Evolutionary conservation across 2,329 filamentous ascomycete species (phyloP), one percentile per base, ranked within the genome.

Genomic region (Lasiodiplodia sp.): DNA sequence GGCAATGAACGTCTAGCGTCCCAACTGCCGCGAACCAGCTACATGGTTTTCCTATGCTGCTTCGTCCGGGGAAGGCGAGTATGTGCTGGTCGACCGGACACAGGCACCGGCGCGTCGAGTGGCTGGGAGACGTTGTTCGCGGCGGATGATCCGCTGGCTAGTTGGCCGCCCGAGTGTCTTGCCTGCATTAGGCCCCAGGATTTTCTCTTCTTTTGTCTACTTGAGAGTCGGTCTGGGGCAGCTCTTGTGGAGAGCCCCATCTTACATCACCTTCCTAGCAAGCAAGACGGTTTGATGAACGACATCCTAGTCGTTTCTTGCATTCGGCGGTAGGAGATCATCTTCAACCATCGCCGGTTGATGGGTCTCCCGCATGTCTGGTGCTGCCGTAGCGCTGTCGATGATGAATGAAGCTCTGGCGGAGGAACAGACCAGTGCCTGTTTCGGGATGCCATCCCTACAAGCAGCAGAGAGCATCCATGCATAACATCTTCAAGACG

Each of bases 321-420:
- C 47, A 64, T 64, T 31, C 28, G 34, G 58, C 44, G 60, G 47
- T 34, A 37, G 21, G 31, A 52, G 60, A 64, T 64, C 60, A 64
- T 31, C 60, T 31, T 34, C 47, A 10, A 31, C 21, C 28, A n/a
- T n/a, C n/a, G 44, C 47, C 16, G 60, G 44, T 38, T 23, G 28
- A 64, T 34, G 58, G 58, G 58, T 63, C 38, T 51, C 18, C 58
- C 58, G 60, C 31, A n/a, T n/a, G 16, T 52, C 23, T 40, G 60
- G 60, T 31, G 60, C 47, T 64, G 44, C 58, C 60, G 60, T 64
- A 64, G 60, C 60, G 60, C 60, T 64, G 60, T 28, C 47, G 60
- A 52, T 52, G 60, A 64, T 38, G 53, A n/a, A 25, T 3, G 47
- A 23, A 38, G 18, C 44, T 47, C n/a, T 47, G 18, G n/a, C 7